phyloP scores from a whole-genome alignment of 306 rosid species.

The Mimosa pudica region DNA sequence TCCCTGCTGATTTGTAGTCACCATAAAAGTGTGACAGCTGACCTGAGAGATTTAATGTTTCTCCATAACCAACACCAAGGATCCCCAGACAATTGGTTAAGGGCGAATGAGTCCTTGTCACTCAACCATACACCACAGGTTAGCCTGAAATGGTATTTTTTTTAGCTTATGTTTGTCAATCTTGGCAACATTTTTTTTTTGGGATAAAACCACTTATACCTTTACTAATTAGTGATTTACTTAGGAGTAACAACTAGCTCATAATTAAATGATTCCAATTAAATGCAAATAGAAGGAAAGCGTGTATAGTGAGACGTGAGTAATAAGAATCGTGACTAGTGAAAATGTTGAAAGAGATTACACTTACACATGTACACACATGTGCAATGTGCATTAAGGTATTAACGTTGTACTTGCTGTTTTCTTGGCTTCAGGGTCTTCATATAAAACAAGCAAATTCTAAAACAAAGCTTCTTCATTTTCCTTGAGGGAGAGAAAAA shows the following conservation, averaged over 20 bases:
- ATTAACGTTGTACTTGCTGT: neutral
- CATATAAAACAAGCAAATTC: conserved; percentile 25
- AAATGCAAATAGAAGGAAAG: neutral
- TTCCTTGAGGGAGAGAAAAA: neutral
- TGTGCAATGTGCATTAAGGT: no score
- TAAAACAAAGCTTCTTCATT: neutral
- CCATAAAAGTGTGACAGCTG: no score
- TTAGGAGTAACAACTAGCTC: neutral
- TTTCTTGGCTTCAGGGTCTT: conserved; percentile 43
- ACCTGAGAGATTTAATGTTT: no score
- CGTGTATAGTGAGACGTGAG: neutral
- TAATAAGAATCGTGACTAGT: neutral
- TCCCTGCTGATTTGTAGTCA: no score
- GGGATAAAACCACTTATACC: neutral
- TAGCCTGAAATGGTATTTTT: no score
- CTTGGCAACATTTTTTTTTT: no score
- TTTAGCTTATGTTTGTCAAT: no score
- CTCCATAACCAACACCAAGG: no score
- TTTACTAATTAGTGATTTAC: neutral
- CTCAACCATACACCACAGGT: no score
- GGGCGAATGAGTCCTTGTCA: no score
- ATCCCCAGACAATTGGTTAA: no score
- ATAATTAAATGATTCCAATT: neutral
- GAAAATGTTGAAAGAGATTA: neutral
- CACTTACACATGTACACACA: no score